Conservation (phyloP, 1,139 yeast genomes). For the Pichia sp. region DNA sequence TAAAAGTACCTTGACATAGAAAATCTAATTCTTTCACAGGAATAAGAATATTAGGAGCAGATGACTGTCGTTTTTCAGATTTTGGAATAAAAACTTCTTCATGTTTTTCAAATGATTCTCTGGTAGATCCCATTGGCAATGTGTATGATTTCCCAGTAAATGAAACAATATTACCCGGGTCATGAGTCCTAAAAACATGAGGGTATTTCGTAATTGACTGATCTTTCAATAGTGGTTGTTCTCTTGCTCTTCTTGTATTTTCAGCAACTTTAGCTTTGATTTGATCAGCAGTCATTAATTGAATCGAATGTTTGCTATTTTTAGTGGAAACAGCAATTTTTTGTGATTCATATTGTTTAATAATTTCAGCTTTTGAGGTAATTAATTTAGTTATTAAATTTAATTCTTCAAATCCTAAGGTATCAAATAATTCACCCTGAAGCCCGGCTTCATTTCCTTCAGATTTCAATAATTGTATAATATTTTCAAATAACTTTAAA, state of each 20-base stretch:
- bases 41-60: slow-evolving; percentile 51
- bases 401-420: slow-evolving; percentile 79
- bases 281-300: slow-evolving; percentile 49
- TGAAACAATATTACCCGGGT: slow-evolving; percentile 62
- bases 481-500: slow-evolving; percentile 27
- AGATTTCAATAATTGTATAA: slow-evolving; percentile 28
- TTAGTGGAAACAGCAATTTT: neutral
- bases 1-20: slow-evolving; percentile 79
- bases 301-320: slow-evolving; percentile 6
- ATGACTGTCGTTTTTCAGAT: slow-evolving; percentile 43
- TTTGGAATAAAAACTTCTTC: slow-evolving; percentile 86
- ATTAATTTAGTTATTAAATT: slow-evolving; percentile 68
- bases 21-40: slow-evolving; percentile 60
- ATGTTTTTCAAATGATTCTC: slow-evolving; percentile 52
- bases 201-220: slow-evolving; percentile 58
- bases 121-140: slow-evolving; percentile 75
- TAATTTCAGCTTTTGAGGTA: slow-evolving; percentile 38
- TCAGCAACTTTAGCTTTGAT: slow-evolving; percentile 51
- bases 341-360: slow-evolving; percentile 16
- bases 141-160: slow-evolving; percentile 75
- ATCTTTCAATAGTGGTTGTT: slow-evolving; percentile 44
- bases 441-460: slow-evolving; percentile 51
- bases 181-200: slow-evolving; percentile 74
- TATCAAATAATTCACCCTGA: slow-evolving; percentile 65
- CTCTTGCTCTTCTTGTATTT: slow-evolving; percentile 47